Evolutionary conservation across 2,329 filamentous ascomycete genomes (phyloP).

Genomic region (Alternaria longipes): DNA sequence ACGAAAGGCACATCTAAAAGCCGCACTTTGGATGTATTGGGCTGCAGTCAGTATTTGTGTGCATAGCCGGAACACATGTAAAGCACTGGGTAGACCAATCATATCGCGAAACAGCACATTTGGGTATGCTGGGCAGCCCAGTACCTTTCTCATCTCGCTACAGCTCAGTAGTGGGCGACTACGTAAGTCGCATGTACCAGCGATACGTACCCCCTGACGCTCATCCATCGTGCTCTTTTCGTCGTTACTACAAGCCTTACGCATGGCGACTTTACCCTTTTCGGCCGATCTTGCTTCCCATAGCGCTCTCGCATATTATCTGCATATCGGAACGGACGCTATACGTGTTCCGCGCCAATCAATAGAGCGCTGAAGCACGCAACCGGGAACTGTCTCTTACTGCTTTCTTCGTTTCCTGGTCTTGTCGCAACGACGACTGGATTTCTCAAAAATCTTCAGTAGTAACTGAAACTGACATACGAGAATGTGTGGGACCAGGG

Average conservation of each 20-base stretch:
- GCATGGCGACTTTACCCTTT: slow-evolving; percentile 30
- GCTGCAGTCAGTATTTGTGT: slow-evolving; percentile 40
- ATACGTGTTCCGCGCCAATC: slow-evolving; percentile 32
- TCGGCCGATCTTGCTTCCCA: slow-evolving; percentile 32
- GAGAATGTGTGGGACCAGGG: background rate
- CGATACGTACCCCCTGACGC: slow-evolving; percentile 26
- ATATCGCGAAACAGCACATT: slow-evolving; percentile 32
- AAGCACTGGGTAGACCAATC: slow-evolving; percentile 44
- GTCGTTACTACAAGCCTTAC: slow-evolving; percentile 24
- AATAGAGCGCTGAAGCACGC: background rate
- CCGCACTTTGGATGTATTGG: slow-evolving; percentile 41
- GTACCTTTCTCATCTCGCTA: slow-evolving; percentile 34
- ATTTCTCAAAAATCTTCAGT: background rate
- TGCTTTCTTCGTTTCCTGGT: background rate
- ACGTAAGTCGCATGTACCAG: slow-evolving; percentile 26
- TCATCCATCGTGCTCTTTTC: slow-evolving; percentile 27
- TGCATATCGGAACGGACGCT: slow-evolving; percentile 36
- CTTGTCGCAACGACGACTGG: background rate
- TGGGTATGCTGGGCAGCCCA: slow-evolving; percentile 30
- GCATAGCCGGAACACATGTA: slow-evolving; percentile 46
- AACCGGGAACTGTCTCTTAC: slow-evolving; percentile 3
- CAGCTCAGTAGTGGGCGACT: slow-evolving; percentile 29
- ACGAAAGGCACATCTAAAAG: slow-evolving; percentile 26
- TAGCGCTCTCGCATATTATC: slow-evolving; percentile 42
- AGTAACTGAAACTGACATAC: background rate